Percentiles rank a stretch among this genome's conserved stretches.
These are phyloP conservation scores for Irpex sp. DNA, from an alignment of 1,284 basidiomycete species.

Conservation along the genomic window DNA sequence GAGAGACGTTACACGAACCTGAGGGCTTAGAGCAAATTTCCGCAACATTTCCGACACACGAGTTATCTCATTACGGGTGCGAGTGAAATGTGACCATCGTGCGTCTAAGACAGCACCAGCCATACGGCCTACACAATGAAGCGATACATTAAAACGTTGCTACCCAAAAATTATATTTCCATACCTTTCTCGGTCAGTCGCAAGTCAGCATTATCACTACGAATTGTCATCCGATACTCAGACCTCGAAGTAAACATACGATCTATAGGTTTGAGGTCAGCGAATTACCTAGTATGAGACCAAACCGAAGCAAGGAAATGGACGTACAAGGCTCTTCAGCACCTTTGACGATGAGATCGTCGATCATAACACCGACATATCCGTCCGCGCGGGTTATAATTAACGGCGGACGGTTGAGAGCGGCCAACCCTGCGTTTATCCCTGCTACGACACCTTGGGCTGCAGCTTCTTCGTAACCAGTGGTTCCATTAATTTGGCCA, in stretches of 20 bases:
- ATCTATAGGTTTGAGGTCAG: slow-evolving; percentile 41
- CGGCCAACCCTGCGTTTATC: slow-evolving; percentile 79
- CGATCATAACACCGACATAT: slow-evolving; percentile 87
- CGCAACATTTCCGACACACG: slow-evolving; percentile 50
- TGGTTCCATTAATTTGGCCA: slow-evolving; percentile 89
- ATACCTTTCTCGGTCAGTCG: slow-evolving; percentile 74
- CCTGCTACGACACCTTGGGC: slow-evolving; percentile 85
- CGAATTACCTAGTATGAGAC: no score
- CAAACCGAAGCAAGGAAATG: background rate
- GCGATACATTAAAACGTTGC: background rate
- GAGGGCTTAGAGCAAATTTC: slow-evolving; percentile 49
- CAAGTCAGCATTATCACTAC: slow-evolving; percentile 86
- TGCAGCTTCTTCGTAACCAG: slow-evolving; percentile 90
- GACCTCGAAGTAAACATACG: slow-evolving; percentile 92
- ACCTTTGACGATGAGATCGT: slow-evolving; percentile 84
- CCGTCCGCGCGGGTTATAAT: slow-evolving; percentile 78
- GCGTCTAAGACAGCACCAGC: slow-evolving; percentile 60
- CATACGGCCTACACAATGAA: slow-evolving; percentile 35
- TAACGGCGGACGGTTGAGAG: slow-evolving; percentile 52
- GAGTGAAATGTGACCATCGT: slow-evolving; percentile 57
- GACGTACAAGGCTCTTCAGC: slow-evolving; percentile 83
- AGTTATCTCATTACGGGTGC: slow-evolving; percentile 47
- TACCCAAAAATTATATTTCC: slow-evolving; percentile 9
- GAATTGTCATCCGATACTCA: slow-evolving; percentile 84
- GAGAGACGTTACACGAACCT: slow-evolving; percentile 33